Percentiles rank a stretch among this genome's conserved stretches.
Evolutionary conservation across 1,284 basidiomycete species (phyloP).

Genomic region (Boletellus deceptivus): DNA sequence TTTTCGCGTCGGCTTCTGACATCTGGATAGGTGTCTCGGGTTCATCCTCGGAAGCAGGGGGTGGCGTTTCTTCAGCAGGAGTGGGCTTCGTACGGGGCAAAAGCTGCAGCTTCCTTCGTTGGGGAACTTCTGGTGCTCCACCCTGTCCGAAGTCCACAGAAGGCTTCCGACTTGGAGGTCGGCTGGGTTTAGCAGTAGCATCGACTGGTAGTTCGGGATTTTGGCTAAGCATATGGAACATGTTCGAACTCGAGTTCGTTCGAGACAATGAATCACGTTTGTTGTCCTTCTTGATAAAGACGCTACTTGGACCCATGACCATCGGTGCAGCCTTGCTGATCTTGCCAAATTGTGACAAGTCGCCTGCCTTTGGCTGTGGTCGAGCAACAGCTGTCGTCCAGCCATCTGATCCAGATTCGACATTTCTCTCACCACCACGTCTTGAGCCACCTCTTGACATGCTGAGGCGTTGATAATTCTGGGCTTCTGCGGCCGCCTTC

Average conservation of each 20-base stretch:
- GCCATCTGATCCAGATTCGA: constrained; percentile 66
- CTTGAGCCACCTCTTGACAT: constrained; percentile 83
- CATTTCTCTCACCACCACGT: constrained; percentile 75
- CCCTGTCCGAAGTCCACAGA: constrained; percentile 41
- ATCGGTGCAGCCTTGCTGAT: constrained; percentile 65
- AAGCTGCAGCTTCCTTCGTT: constrained; percentile 72
- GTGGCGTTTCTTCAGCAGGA: constrained; percentile 42
- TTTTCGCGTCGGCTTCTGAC: constrained; percentile 69
- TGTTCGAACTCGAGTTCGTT: constrained; percentile 78
- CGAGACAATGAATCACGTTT: constrained; percentile 76
- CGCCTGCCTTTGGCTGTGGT: constrained; percentile 77
- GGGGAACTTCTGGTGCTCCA: constrained; percentile 40
- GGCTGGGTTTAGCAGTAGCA: constrained; percentile 46
- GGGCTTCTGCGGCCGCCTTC: constrained; percentile 65
- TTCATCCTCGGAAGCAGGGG: constrained; percentile 54
- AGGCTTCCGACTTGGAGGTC: constrained; percentile 49
- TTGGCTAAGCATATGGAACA: constrained; percentile 81
- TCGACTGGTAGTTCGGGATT: constrained; percentile 52
- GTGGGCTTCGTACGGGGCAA: constrained; percentile 47
- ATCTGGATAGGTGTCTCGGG: constrained; percentile 50
- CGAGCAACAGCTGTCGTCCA: constrained; percentile 81
- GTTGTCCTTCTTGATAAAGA: constrained; percentile 71
- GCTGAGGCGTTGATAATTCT: constrained; percentile 50
- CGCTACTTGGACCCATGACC: constrained; percentile 77
- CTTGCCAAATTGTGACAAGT: constrained; percentile 86